A percentile compares a stretch with the other conserved stretches of the same genome.
phyloP scores from a whole-genome alignment of 2,329 filamentous ascomycete species.

The Xylariaceae sp. region DNA sequence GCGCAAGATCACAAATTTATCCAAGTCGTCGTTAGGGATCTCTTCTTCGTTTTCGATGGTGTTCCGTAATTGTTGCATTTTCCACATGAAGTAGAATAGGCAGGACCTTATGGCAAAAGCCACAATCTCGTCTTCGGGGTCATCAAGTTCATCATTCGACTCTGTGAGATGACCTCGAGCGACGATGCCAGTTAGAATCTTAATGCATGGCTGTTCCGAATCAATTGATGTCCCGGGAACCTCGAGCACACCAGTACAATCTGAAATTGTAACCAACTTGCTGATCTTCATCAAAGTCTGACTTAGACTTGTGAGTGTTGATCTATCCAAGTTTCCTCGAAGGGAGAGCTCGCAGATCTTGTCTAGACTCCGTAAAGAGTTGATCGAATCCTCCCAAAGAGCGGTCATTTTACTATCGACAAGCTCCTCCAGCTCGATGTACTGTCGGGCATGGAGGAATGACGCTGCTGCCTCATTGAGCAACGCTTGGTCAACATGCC shows the following conservation, averaged over 20 bases:
- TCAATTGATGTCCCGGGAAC: slow-evolving; percentile 45
- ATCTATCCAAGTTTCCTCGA: slow-evolving; percentile 62
- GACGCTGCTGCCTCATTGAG: slow-evolving; percentile 77
- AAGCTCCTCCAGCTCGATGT: slow-evolving; percentile 82
- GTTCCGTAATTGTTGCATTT: slow-evolving; percentile 56
- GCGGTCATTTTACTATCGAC: slow-evolving; percentile 73
- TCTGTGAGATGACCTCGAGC: slow-evolving; percentile 67
- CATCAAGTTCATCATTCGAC: slow-evolving; percentile 64
- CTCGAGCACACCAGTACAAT: slow-evolving; percentile 72
- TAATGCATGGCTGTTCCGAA: slow-evolving; percentile 51
- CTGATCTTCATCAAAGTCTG: slow-evolving; percentile 73
- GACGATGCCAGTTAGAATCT: slow-evolving; percentile 66
- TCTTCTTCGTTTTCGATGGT: slow-evolving; percentile 50
- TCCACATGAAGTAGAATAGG: slow-evolving; percentile 96
- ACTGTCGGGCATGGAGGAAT: slow-evolving; percentile 76
- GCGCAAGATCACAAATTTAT: slow-evolving; percentile 51
- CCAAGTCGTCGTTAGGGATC: slow-evolving; percentile 53
- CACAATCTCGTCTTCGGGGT: slow-evolving; percentile 73
- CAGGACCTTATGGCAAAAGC: slow-evolving; percentile 68
- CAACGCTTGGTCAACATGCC: slow-evolving; percentile 83
- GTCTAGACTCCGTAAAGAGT: slow-evolving; percentile 65
- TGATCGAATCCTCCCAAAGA: slow-evolving; percentile 80
- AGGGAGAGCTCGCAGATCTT: slow-evolving; percentile 65
- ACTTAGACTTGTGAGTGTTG: slow-evolving; percentile 62
- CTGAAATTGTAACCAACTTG: slow-evolving; percentile 72